Conservation (phyloP, 1,284 basidiomycete species). For the Mycena sp. region DNA sequence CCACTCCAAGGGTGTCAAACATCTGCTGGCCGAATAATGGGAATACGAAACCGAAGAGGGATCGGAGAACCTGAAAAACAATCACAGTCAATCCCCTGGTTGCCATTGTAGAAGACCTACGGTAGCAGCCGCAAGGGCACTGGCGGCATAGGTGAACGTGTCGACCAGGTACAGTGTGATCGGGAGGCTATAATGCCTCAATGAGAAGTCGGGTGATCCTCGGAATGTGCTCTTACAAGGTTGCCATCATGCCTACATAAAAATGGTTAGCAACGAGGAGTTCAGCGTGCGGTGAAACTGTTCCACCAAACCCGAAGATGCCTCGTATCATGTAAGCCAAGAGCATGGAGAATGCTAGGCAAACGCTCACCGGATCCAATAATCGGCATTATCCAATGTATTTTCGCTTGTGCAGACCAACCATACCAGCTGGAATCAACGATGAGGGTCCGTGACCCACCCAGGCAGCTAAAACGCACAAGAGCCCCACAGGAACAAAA, state of each 20-base stretch:
- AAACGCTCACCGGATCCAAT: slow-evolving; percentile 63
- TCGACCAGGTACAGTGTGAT: slow-evolving; percentile 71
- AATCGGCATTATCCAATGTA: slow-evolving; percentile 79
- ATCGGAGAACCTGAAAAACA: slow-evolving; percentile 56
- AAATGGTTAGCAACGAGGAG: neutral
- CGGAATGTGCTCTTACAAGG: slow-evolving; percentile 45
- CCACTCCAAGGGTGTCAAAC: slow-evolving; percentile 62
- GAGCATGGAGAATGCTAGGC: too few relatives aligned
- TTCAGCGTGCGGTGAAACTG: neutral
- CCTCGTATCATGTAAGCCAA: too few relatives aligned
- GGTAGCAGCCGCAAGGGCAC: slow-evolving; percentile 63
- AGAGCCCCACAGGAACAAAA: slow-evolving; percentile 74
- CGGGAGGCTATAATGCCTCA: slow-evolving; percentile 51
- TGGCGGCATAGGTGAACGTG: slow-evolving; percentile 66
- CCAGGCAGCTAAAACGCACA: slow-evolving; percentile 51
- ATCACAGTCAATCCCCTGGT: neutral
- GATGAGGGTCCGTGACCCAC: too few relatives aligned
- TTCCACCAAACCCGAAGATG: slow-evolving; percentile 14
- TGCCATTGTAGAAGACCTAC: slow-evolving; percentile 37
- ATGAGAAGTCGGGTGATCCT: neutral
- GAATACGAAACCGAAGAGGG: slow-evolving; percentile 65
- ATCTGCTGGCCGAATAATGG: slow-evolving; percentile 68
- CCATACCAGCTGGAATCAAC: slow-evolving; percentile 62
- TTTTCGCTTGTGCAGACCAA: slow-evolving; percentile 66
- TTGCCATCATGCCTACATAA: slow-evolving; percentile 58